phyloP scores from a whole-genome alignment of 1,139 yeast species.

The Yamadazyma diospyri region DNA sequence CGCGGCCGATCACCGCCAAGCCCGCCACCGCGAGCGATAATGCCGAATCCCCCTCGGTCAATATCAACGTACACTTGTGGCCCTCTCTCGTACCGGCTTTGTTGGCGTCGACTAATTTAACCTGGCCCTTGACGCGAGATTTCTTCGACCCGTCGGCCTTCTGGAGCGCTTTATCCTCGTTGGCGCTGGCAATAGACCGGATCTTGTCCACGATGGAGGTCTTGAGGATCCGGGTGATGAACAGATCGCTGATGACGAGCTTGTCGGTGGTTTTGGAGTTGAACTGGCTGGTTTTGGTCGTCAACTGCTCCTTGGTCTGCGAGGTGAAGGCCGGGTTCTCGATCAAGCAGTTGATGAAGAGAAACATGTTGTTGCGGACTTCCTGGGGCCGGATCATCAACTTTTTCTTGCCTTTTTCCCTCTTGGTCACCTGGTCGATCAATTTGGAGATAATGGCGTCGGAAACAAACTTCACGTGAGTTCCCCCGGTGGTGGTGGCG shows the following conservation, averaged over 20 bases:
- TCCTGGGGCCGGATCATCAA: constrained; percentile 84
- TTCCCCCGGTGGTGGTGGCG: constrained; percentile 97
- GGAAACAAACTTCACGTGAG: constrained; percentile 84
- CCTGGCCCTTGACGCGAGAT: constrained; percentile 82
- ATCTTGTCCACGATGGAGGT: constrained; percentile 84
- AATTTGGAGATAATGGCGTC: constrained; percentile 78
- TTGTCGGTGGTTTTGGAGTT: constrained; percentile 69
- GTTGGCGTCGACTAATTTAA: constrained; percentile 93
- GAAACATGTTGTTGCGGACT: constrained; percentile 83
- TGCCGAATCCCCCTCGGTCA: constrained; percentile 99
- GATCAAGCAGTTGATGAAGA: constrained; percentile 87
- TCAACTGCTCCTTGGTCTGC: constrained; percentile 94
- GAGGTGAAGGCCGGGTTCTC: constrained; percentile 98
- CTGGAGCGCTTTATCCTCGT: constrained; percentile 83
- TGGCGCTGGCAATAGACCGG: constrained; percentile 76
- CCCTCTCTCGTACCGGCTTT: constrained; percentile 96
- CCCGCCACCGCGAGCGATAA: constrained; percentile 91
- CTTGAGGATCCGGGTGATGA: constrained; percentile 64
- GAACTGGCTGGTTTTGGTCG: constrained; percentile 84
- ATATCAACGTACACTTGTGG: constrained; percentile 82
- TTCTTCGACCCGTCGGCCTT: constrained; percentile 89
- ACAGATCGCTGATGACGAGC: constrained; percentile 66
- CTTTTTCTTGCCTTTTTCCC: constrained; percentile 68
- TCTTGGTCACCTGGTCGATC: constrained; percentile 62
- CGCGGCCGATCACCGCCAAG: constrained; percentile 91